phyloP scores from a whole-genome alignment of 2,329 filamentous ascomycete species.

The Septoria petroselini region DNA sequence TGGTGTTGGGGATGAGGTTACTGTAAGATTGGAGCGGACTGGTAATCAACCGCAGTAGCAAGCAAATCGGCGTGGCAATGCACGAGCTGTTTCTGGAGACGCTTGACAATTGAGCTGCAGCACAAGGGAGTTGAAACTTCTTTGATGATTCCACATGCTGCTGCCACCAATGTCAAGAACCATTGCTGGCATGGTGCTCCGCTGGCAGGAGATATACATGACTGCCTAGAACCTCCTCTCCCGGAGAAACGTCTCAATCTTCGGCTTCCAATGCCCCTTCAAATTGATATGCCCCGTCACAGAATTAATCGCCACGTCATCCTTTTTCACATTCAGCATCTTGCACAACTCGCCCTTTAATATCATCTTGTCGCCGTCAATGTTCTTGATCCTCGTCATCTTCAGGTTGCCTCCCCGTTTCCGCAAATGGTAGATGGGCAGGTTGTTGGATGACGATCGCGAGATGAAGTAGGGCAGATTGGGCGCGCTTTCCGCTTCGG shows the following conservation, averaged over 20 bases:
- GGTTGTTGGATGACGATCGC: constrained; percentile 66
- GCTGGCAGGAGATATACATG: too few relatives aligned
- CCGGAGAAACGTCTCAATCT: constrained; percentile 38
- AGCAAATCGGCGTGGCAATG: too few relatives aligned
- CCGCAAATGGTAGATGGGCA: constrained; percentile 71
- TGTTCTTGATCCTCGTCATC: constrained; percentile 72
- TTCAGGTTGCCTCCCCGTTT: constrained; percentile 75
- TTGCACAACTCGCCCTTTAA: constrained; percentile 63
- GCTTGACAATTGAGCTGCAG: too few relatives aligned
- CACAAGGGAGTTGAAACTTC: too few relatives aligned
- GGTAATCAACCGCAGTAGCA: too few relatives aligned
- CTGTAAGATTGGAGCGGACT: too few relatives aligned
- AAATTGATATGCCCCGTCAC: constrained; percentile 72
- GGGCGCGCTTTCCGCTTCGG: constrained; percentile 39
- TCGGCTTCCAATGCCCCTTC: constrained; percentile 46
- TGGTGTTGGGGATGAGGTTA: too few relatives aligned
- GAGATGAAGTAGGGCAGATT: constrained; percentile 66
- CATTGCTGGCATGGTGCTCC: too few relatives aligned
- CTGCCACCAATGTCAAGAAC: too few relatives aligned
- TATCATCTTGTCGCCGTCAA: constrained; percentile 67
- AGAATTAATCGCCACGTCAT: constrained; percentile 56
- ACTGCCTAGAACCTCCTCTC: constrained; percentile 39
- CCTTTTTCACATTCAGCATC: constrained; percentile 48
- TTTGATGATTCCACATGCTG: too few relatives aligned
- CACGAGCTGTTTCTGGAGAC: too few relatives aligned